phyloP scores from a whole-genome alignment of 169 alveolate species.

The Eimeria zaria region DNA sequence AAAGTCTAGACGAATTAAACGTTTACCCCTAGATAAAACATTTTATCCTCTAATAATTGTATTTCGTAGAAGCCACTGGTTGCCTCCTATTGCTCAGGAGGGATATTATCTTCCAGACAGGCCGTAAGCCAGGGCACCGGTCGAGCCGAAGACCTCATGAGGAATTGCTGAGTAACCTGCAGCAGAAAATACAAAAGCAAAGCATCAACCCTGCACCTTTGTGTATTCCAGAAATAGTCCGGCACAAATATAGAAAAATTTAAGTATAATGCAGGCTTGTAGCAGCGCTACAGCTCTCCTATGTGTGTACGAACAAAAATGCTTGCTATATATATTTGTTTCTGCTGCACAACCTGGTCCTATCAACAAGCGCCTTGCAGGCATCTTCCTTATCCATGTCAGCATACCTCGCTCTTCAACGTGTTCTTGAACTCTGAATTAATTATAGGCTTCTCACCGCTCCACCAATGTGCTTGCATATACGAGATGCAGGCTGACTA shows the following conservation, averaged over 20 bases:
- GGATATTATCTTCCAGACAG: not conserved
- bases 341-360: not conserved
- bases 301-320: not conserved
- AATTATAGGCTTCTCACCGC: too few species aligned
- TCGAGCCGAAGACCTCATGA: not conserved
- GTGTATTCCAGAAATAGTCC: not conserved
- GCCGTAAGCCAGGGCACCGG: not conserved
- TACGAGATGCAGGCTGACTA: too few species aligned
- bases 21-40: not conserved
- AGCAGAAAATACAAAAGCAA: not conserved
- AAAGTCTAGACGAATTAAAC: not conserved
- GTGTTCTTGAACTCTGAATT: not conserved
- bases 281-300: not conserved
- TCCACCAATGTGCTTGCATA: too few species aligned
- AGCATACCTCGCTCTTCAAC: not conserved
- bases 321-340: too few species aligned
- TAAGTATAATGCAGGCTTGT: not conserved
- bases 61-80: not conserved
- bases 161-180: not conserved
- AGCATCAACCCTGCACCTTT: not conserved
- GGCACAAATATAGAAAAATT: not conserved
- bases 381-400: not conserved
- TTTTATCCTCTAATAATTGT: not conserved
- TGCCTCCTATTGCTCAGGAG: not conserved
- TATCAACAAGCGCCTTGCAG: not conserved